Base-by-base conservation (phyloP, 2,329 filamentous ascomycete genomes). In the Coniochaeta sp. region DNA sequence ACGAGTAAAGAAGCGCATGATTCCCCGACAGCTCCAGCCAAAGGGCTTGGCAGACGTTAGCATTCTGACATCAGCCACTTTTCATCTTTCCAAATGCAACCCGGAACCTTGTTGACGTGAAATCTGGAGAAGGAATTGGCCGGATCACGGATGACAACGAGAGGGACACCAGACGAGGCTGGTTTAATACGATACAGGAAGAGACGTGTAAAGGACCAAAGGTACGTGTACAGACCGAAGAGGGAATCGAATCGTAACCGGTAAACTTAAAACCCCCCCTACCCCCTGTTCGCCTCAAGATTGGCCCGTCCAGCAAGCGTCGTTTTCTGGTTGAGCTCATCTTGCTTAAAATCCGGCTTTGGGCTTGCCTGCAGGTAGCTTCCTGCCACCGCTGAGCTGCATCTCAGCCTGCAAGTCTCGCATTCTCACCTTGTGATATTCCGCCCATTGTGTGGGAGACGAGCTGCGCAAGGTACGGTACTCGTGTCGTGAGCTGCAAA, bases 271-370 rank as follows among this genome's bases (percentile, higher is more conserved):
- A 38, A 17, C 50, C 16, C 24, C 54, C 54, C 54, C 22, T 34
- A 32, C n/a, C 54, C n/a, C 54, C 22, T 56, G 54, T 5, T 36
- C 30, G 30, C 54, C 17, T 56, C 54, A 26, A 28, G 38, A 34
- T 34, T 57, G 28, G 55, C 26, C 38, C 24, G 55, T 26, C 55
- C 55, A 32, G 55, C 26, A 36, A 26, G 55, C 38, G 36, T n/a
- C 19, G 3, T 57, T 57, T 19, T 40, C 38, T 57, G 55, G 55
- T 57, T 42, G 55, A 57, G 54, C 54, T 56, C 54, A 56, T 56
- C 54, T 56, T 56, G 54, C 54, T 52, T 26, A 24, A 52, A 52
- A 52, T 52, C 47, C 47, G 47, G 47, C 47, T 52, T 52, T 52
- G 47, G 30, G 24, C 47, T 28, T 52, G 22, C 22, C 8, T 52